phyloP scores from a whole-genome alignment of 768 basidiomycete species.

The Panellus pusillus region DNA sequence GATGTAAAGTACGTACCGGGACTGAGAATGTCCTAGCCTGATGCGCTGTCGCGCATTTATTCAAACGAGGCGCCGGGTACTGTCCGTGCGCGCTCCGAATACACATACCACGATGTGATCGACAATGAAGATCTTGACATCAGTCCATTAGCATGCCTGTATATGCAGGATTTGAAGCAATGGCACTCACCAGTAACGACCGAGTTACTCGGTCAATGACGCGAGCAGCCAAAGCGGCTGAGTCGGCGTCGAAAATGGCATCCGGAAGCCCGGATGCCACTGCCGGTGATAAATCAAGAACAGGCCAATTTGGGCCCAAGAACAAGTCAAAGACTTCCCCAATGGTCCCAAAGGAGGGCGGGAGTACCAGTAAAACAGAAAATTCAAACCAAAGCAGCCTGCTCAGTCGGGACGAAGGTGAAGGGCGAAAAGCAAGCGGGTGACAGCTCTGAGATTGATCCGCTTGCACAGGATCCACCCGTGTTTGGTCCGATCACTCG shows the following conservation, averaged over 20 bases:
- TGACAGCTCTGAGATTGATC: no score
- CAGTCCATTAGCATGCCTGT: slow-evolving; percentile 3
- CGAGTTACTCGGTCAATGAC: slow-evolving; percentile 2
- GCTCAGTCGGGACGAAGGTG: not conserved
- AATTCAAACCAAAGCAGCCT: not conserved
- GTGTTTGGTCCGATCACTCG: no score
- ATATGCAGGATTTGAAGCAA: not conserved
- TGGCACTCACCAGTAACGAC: slow-evolving; percentile 1
- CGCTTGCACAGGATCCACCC: no score
- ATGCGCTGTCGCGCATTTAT: slow-evolving; percentile 9
- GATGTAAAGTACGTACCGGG: slow-evolving; percentile 9
- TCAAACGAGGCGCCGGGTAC: slow-evolving; percentile 9
- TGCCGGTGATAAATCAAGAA: no score
- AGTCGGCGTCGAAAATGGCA: not conserved
- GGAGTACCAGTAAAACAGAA: not conserved
- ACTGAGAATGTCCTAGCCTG: slow-evolving; percentile 11
- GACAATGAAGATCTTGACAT: slow-evolving; percentile 6
- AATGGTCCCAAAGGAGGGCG: slow-evolving; percentile 11
- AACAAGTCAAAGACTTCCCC: not conserved
- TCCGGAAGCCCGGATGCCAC: not conserved
- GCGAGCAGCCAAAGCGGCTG: not conserved
- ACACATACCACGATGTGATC: slow-evolving; percentile 11
- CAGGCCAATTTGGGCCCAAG: slow-evolving; percentile 1
- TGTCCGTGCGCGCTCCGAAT: slow-evolving; percentile 10
- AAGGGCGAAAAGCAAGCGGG: not conserved